Conservation (phyloP, 1,284 basidiomycete genomes). For the Megacollybia platyphylla region DNA sequence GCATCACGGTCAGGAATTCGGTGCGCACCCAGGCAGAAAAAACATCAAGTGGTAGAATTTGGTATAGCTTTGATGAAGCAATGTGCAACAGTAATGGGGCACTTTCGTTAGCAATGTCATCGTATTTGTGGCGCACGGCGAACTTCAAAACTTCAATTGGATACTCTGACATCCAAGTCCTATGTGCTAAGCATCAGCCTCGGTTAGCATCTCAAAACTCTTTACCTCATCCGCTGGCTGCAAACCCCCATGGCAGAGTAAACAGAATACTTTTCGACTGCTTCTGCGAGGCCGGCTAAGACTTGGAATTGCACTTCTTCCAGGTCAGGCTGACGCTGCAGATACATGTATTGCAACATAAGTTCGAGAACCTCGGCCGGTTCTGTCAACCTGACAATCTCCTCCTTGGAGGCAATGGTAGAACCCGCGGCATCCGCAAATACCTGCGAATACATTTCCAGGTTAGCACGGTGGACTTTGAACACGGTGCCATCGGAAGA, state of each 20-base stretch:
- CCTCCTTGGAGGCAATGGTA: not conserved
- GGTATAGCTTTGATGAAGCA: slow-evolving; percentile 7
- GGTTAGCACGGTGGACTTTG: slow-evolving; percentile 5
- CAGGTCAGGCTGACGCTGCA: slow-evolving; percentile 10
- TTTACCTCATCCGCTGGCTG: slow-evolving; percentile 9
- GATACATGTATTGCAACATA: slow-evolving; percentile 15
- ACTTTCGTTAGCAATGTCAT: slow-evolving; percentile 8
- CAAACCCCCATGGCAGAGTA: slow-evolving; percentile 16
- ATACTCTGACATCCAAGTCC: not conserved
- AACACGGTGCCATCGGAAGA: slow-evolving; percentile 12
- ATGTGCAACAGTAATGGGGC: slow-evolving; percentile 7
- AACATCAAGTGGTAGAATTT: slow-evolving; percentile 5
- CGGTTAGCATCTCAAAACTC: not conserved
- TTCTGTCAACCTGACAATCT: slow-evolving; percentile 13
- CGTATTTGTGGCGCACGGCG: slow-evolving; percentile 1
- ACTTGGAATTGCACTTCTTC: slow-evolving; percentile 6
- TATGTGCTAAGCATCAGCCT: not conserved
- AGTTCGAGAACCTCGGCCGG: slow-evolving; percentile 10
- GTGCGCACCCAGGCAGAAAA: slow-evolving; percentile 9
- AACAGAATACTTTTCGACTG: slow-evolving; percentile 18
- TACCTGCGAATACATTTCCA: not conserved
- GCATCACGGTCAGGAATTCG: not conserved
- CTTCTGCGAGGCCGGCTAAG: slow-evolving; percentile 14
- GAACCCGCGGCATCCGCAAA: slow-evolving; percentile 1
- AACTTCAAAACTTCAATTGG: not conserved